Evolutionary conservation across 352 stramenopile species (phyloP).

Genomic region (Globisporangium radiosum): DNA sequence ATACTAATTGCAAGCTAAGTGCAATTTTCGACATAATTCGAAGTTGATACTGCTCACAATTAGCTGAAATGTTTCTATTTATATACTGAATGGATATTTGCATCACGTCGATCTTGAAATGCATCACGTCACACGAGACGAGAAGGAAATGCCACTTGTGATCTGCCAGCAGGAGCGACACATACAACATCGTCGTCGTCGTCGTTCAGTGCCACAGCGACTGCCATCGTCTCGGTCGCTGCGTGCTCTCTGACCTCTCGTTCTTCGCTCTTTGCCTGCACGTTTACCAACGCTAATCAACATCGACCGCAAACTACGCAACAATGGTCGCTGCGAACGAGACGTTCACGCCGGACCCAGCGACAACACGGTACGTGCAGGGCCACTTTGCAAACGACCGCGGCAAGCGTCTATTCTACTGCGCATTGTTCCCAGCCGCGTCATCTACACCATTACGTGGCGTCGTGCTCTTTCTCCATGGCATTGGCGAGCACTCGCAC

Average conservation of each 20-base stretch:
- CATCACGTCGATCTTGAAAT: conserved; percentile 6
- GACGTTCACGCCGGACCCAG: background rate
- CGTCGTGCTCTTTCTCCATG: conserved; percentile 57
- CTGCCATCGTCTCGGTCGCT: no score
- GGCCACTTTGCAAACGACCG: conserved; percentile 40
- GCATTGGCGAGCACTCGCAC: conserved; percentile 53
- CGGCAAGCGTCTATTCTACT: conserved; percentile 52
- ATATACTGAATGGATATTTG: no score
- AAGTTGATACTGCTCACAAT: no score
- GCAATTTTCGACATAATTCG: no score
- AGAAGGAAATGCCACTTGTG: background rate
- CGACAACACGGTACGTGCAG: conserved; percentile 26
- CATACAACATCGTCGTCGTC: no score
- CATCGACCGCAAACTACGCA: background rate
- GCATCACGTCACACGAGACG: background rate
- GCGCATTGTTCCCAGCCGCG: conserved; percentile 30
- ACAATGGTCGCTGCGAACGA: background rate
- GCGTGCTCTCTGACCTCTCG: no score
- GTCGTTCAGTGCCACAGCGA: no score
- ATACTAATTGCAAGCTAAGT: background rate
- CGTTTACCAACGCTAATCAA: no score
- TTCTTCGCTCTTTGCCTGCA: no score
- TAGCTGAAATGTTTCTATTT: no score
- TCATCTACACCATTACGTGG: conserved; percentile 21
- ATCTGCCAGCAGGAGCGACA: background rate